Conservation (phyloP, 352 stramenopile genomes). For the Pythium sukuiense region DNA sequence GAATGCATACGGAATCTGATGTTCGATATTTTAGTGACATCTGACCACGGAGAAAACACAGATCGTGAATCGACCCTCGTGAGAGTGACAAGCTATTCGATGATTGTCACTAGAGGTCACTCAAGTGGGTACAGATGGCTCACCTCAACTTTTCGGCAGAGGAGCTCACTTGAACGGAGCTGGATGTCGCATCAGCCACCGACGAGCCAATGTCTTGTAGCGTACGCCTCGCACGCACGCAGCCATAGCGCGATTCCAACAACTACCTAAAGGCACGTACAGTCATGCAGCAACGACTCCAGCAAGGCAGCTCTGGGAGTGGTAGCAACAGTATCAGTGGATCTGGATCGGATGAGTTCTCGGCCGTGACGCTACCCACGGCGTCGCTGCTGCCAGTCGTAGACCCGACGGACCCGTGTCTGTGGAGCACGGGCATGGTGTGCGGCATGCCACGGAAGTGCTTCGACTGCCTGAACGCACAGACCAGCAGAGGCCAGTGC, state of each 20-base stretch:
- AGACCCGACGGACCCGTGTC: constrained; percentile 16
- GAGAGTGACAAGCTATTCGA: neutral
- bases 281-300: neutral
- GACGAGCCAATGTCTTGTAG: neutral
- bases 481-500: constrained; percentile 31
- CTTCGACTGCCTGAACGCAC: constrained; percentile 48
- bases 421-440: constrained; percentile 1
- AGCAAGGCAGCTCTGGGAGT: neutral
- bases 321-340: neutral
- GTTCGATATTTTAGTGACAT: constrained; percentile 4
- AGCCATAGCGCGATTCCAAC: neutral
- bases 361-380: constrained; percentile 1
- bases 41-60: neutral
- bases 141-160: neutral
- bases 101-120: constrained; percentile 1
- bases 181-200: neutral
- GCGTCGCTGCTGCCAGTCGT: constrained; percentile 7
- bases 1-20: neutral
- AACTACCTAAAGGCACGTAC: neutral
- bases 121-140: neutral
- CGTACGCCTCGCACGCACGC: neutral
- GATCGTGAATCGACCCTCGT: neutral
- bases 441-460: constrained; percentile 43
- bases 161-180: neutral
- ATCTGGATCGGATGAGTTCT: neutral